Base-by-base conservation (phyloP, 73 alveolate species). In the Tetrahymena elliotti region DNA sequence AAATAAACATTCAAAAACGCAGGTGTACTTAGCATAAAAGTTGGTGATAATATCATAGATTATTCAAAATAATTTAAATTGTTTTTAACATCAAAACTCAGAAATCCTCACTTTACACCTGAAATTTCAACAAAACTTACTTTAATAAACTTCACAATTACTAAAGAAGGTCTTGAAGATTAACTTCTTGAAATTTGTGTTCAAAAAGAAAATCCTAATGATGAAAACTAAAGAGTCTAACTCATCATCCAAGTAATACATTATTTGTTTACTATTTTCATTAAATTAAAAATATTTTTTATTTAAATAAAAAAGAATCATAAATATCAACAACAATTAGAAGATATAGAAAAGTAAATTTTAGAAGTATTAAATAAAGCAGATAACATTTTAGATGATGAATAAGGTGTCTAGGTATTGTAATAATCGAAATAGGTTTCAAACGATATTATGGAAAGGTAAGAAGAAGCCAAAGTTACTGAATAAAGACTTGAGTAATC, bases 91-190 rank as follows among this genome's bases (percentile, higher is more conserved):
- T 99, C 99, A 27, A 99, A 99, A 97, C 98, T 98, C 97, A 97
- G 99, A 54, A 99, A 99, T 96, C 99, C 99, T 94, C 99, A 99
- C 97, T 99, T 99, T 96, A 99, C 99, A 34, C 99, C 99, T 20
- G 99, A 99, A 95, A 98, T 99, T 33, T 97, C 99, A 5, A 98
- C 99, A 31, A 98, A 99, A 83, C 98, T 98, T 37, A 96, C 97
- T 40, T 94, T 99, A 84, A 98, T 99, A 52, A 99, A 99, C 98
- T 99, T 98, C 96, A 98, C 99, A 39, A 99, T 99, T 54, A 99
- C 98, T 93, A 99, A 98, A 94, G 95, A 98, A 96, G 99, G 99
- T 37, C 98, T 99, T 47, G 99, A 99, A 97, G 99, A 98, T 94
- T 98, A 99, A 95, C 96, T 94, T 40, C 92, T 94, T 22, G 96